A percentile compares a stretch with the other conserved stretches of the same genome.
Conservation (phyloP, 192 early-diverging fungal species). For the Chytriomyces hyalinus region DNA sequence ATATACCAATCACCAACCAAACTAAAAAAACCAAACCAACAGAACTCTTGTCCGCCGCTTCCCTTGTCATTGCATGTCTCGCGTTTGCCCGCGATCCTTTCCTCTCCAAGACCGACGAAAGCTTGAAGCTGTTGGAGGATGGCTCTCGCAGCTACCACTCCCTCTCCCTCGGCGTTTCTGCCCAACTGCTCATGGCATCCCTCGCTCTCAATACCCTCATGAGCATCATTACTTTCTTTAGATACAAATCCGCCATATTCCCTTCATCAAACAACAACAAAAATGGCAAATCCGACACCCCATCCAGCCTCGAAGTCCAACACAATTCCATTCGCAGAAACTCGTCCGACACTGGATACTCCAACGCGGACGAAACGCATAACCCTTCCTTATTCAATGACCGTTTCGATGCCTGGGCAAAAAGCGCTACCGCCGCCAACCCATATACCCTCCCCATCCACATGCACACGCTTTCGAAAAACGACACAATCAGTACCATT, state of each 20-base stretch:
- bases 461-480: background rate
- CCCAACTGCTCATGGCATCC: constrained; percentile 7
- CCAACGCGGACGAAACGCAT: background rate
- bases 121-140: too few species aligned
- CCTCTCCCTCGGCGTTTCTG: background rate
- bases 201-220: constrained; percentile 9
- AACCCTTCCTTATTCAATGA: background rate
- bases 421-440: background rate
- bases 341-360: background rate
- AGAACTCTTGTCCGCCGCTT: background rate
- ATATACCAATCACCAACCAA: background rate
- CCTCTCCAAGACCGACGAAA: background rate
- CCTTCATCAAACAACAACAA: background rate
- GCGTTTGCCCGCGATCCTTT: background rate
- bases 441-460: background rate
- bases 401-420: constrained; percentile 13
- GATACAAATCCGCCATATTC: constrained; percentile 1
- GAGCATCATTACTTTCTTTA: constrained; percentile 14
- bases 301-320: background rate
- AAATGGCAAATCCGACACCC: background rate
- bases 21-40: too few species aligned
- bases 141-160: too few species aligned
- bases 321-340: background rate
- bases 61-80: background rate
- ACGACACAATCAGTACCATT: background rate